Conservation (phyloP, 306 rosid species). For the Acacia confusa region DNA sequence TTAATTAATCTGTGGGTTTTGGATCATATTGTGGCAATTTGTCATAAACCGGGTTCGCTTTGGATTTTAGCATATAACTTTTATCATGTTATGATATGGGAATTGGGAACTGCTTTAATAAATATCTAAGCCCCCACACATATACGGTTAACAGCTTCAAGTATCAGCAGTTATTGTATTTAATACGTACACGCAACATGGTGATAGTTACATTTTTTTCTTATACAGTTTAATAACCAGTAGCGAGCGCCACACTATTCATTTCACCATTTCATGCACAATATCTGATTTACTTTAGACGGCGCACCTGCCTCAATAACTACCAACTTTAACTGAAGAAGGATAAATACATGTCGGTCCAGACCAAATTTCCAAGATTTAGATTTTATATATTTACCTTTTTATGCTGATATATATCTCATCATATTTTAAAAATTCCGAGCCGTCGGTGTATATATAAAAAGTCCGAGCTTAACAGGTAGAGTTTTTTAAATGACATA, state of each 20-base stretch:
- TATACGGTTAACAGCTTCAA: neutral
- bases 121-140: neutral
- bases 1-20: slow-evolving; percentile 30
- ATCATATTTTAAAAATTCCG: neutral
- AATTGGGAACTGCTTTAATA: slow-evolving; percentile 15
- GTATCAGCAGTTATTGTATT: neutral
- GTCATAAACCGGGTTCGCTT: slow-evolving; percentile 33
- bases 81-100: slow-evolving; percentile 17
- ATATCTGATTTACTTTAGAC: neutral
- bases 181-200: neutral
- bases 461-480: neutral
- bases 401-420: neutral
- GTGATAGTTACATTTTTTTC: neutral
- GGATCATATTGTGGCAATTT: slow-evolving; percentile 46
- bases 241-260: neutral
- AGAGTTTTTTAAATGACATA: neutral
- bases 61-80: slow-evolving; percentile 40
- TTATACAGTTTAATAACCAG: slow-evolving; percentile 5
- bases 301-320: neutral
- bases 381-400: neutral
- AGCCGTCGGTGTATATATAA: neutral
- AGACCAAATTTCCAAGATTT: neutral
- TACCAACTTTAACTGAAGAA: neutral
- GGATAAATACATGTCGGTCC: neutral
- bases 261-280: neutral